phyloP scores from a whole-genome alignment of 768 basidiomycete genomes.

The Lentinula lateritia region DNA sequence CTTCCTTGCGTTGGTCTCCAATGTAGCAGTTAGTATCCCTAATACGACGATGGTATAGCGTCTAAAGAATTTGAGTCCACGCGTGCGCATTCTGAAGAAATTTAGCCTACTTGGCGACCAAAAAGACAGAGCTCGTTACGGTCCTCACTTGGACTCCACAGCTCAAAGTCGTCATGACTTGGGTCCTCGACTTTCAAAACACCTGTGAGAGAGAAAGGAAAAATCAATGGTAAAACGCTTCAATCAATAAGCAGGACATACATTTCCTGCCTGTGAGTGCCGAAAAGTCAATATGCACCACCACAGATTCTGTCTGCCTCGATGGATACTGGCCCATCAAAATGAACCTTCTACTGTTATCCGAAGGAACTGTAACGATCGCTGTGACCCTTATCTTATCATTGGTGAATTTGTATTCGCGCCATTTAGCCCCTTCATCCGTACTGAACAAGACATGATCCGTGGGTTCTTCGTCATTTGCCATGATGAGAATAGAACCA shows the following conservation, averaged over 20 bases:
- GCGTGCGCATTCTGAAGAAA: neutral
- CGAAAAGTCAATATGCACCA: slow-evolving; percentile 87
- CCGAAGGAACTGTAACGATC: slow-evolving; percentile 84
- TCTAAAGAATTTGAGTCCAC: slow-evolving; percentile 35
- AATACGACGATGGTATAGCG: slow-evolving; percentile 84
- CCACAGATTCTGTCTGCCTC: slow-evolving; percentile 44
- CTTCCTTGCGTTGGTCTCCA: slow-evolving; percentile 57
- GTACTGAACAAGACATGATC: slow-evolving; percentile 86
- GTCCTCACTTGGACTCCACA: slow-evolving; percentile 93
- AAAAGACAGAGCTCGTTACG: slow-evolving; percentile 88
- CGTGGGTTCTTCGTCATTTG: slow-evolving; percentile 91
- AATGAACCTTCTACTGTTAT: slow-evolving; percentile 90
- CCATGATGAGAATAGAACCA: slow-evolving; percentile 88
- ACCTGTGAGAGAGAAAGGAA: slow-evolving; percentile 38
- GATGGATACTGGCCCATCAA: slow-evolving; percentile 63
- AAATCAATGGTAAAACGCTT: neutral
- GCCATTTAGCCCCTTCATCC: slow-evolving; percentile 85
- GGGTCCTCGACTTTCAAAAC: slow-evolving; percentile 64
- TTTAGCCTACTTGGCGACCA: slow-evolving; percentile 65
- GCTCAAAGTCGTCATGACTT: slow-evolving; percentile 86
- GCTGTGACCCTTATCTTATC: slow-evolving; percentile 67
- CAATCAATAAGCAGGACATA: slow-evolving; percentile 29
- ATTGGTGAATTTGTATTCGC: slow-evolving; percentile 76
- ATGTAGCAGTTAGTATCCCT: slow-evolving; percentile 81
- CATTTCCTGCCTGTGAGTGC: slow-evolving; percentile 71